Percentiles rank a stretch among this genome's conserved stretches.
phyloP scores from a whole-genome alignment of 768 basidiomycete genomes.

The Lentinus tigrinus region DNA sequence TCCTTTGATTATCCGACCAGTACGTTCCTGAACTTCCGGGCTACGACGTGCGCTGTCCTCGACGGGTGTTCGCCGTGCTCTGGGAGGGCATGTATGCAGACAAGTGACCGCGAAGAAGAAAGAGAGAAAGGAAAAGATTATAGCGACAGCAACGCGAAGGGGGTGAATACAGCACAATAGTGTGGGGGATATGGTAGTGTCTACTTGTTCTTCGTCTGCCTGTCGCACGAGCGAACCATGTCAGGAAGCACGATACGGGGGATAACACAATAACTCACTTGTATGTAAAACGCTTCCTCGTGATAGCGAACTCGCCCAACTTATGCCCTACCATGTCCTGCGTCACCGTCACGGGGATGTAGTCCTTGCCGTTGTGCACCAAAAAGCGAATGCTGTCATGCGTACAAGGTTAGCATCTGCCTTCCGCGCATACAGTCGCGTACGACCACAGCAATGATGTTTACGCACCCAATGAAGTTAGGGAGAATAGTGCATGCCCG shows the following conservation, averaged over 20 bases:
- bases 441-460: background rate
- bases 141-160: background rate
- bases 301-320: slow-evolving; percentile 90
- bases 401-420: background rate
- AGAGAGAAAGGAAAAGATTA: background rate
- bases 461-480: slow-evolving; percentile 87
- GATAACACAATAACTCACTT: slow-evolving; percentile 54
- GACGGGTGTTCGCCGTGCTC: too few relatives aligned
- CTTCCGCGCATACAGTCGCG: background rate
- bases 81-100: background rate
- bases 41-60: too few relatives aligned
- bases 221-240: slow-evolving; percentile 7
- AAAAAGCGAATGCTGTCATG: slow-evolving; percentile 71
- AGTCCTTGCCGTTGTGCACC: slow-evolving; percentile 94
- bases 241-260: background rate
- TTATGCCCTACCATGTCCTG: slow-evolving; percentile 99
- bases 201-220: slow-evolving; percentile 45
- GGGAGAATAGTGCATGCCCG: slow-evolving; percentile 91
- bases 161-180: slow-evolving; percentile 3
- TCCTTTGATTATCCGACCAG: too few relatives aligned
- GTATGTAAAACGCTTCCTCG: slow-evolving; percentile 83
- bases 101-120: background rate
- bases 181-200: background rate
- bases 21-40: too few relatives aligned
- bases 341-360: slow-evolving; percentile 79